Conservation (phyloP, 108 stramenopile genomes). For the Nannochloropsis salina region DNA sequence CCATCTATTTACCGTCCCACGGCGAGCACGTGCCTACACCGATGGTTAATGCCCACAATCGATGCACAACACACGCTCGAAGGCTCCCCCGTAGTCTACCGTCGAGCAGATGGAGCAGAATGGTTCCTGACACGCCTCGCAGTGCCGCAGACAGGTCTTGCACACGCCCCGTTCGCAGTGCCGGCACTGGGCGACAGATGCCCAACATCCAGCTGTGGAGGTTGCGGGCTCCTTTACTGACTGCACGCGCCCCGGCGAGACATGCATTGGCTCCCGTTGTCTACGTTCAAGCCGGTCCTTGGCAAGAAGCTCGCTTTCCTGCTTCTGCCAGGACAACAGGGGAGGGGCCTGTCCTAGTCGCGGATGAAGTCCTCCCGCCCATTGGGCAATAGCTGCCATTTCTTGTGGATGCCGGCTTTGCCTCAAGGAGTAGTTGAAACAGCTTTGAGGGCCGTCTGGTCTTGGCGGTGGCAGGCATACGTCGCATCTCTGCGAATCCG, state of each 20-base stretch:
- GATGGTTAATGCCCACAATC: not conserved
- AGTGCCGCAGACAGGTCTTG: not conserved
- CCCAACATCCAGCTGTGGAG: not conserved
- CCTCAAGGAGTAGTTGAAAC: not conserved
- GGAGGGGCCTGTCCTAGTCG: too few species aligned
- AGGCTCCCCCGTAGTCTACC: not conserved
- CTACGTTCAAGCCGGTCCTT: too few species aligned
- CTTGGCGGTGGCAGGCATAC: too few species aligned
- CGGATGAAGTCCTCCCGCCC: not conserved
- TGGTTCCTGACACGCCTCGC: not conserved
- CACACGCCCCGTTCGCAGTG: not conserved
- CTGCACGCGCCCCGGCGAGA: not conserved
- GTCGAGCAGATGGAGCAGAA: constrained; percentile 1
- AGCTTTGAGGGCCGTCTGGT: too few species aligned
- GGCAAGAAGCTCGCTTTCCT: too few species aligned
- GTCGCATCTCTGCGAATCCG: too few species aligned
- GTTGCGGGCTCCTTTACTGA: not conserved
- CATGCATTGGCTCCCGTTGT: too few species aligned
- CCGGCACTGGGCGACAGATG: not conserved
- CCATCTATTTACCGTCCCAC: too few species aligned
- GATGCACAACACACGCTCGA: not conserved
- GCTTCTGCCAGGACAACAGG: too few species aligned
- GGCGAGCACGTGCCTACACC: too few species aligned
- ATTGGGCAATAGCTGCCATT: not conserved
- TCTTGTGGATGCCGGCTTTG: not conserved